A percentile compares a stretch with the other conserved stretches of the same genome.
Conservation (phyloP, 2,329 filamentous ascomycete species). For the Colletotrichum truncatum region DNA sequence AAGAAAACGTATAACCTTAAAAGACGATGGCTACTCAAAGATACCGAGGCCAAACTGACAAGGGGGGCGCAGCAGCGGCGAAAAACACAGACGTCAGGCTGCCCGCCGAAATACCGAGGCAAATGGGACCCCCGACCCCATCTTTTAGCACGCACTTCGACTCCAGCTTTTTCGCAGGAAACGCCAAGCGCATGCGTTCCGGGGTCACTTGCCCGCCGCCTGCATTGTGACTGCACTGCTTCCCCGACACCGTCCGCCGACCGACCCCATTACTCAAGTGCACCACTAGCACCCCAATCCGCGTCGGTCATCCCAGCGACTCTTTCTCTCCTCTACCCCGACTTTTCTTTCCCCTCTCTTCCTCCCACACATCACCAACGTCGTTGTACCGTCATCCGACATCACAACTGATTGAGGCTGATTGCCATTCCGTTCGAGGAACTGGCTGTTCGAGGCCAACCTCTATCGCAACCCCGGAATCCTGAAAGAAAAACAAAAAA, state of each 20-base stretch:
- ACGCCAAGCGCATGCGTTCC: constrained; percentile 14
- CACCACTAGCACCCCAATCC: constrained; percentile 8
- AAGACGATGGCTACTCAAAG: not conserved
- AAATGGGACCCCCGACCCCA: constrained; percentile 13
- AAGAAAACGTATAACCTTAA: too few relatives aligned
- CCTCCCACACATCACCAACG: not conserved
- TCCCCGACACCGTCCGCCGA: constrained; percentile 5
- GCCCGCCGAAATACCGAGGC: constrained; percentile 19
- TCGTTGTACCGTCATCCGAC: not conserved
- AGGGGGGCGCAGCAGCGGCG: not conserved
- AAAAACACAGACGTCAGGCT: not conserved
- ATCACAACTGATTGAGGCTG: constrained; percentile 4
- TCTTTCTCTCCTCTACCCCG: not conserved
- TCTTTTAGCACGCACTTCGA: constrained; percentile 15
- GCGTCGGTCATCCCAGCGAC: constrained; percentile 11
- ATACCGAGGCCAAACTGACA: constrained; percentile 8
- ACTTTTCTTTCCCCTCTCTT: not conserved
- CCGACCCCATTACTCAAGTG: constrained; percentile 14
- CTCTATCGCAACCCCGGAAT: not conserved
- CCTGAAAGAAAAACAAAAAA: not conserved
- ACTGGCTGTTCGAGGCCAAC: not conserved
- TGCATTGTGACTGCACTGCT: not conserved
- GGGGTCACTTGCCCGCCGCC: constrained; percentile 15
- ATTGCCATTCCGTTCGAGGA: not conserved
- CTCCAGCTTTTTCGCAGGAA: constrained; percentile 1